phyloP scores from a whole-genome alignment of 2,329 filamentous ascomycete species.

The Fusarium protoensiforme region DNA sequence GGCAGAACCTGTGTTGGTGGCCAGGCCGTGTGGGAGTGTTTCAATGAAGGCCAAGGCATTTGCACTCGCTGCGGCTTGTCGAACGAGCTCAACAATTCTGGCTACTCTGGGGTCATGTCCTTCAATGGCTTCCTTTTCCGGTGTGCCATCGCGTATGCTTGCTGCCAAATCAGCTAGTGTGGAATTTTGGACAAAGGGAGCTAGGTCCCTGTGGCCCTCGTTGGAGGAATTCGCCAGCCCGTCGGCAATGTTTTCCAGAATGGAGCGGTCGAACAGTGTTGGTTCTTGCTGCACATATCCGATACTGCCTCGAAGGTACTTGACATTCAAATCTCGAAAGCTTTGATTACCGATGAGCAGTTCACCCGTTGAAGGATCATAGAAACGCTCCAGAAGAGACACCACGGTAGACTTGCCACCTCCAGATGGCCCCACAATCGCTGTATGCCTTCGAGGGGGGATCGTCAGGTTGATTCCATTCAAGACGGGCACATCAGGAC shows the following conservation, averaged over 20 bases:
- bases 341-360: conserved; percentile 58
- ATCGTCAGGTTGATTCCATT: conserved; percentile 56
- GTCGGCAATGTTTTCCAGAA: conserved; percentile 61
- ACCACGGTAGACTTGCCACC: conserved; percentile 67
- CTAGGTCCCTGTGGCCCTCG: conserved; percentile 30
- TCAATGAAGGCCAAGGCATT: conserved; percentile 57
- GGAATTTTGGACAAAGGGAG: not conserved
- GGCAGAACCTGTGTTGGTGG: conserved; percentile 59
- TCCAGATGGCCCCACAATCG: conserved; percentile 66
- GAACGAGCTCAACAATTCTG: not conserved
- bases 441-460: conserved; percentile 60
- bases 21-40: conserved; percentile 56
- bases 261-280: conserved; percentile 54
- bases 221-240: conserved; percentile 55
- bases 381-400: conserved; percentile 64
- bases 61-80: conserved; percentile 36
- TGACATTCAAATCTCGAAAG: conserved; percentile 58
- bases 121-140: not conserved
- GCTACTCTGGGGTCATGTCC: not conserved
- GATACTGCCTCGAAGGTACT: conserved; percentile 50
- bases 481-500: conserved; percentile 53
- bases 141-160: not conserved
- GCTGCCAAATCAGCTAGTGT: not conserved
- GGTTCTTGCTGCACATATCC: conserved; percentile 56
- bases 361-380: conserved; percentile 61